Conservation (phyloP, 768 basidiomycete genomes). For the Mycena indigotica region DNA sequence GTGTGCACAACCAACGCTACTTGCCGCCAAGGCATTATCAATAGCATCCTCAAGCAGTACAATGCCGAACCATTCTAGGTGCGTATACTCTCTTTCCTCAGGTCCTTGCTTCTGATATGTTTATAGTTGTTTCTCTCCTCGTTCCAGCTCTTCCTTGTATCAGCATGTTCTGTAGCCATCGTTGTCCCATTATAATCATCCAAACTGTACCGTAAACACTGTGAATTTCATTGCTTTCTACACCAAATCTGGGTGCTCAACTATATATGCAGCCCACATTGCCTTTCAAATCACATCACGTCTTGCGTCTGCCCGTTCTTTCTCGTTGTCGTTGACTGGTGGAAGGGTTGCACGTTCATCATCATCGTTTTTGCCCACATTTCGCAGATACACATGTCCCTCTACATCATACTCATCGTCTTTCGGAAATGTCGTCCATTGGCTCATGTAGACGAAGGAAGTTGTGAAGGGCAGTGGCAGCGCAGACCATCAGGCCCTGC, state of each 20-base stretch:
- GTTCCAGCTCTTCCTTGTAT: no score
- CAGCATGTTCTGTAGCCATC: no score
- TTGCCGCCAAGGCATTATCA: neutral
- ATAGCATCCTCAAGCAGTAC: neutral
- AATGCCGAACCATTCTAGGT: no score
- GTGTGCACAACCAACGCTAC: neutral
- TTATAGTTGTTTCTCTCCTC: no score
- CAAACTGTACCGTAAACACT: no score
- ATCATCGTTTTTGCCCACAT: neutral
- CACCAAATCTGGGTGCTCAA: neutral
- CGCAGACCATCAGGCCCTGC: constrained; percentile 23
- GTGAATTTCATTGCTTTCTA: neutral
- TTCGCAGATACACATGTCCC: neutral
- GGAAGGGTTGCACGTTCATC: neutral
- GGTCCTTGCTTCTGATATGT: no score
- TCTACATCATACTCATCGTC: constrained; percentile 8
- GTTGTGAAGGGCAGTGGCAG: constrained; percentile 23
- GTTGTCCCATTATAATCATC: no score
- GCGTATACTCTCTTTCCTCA: no score
- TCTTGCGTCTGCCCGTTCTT: neutral
- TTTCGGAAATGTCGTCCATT: neutral
- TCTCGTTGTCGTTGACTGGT: neutral
- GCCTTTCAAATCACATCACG: neutral
- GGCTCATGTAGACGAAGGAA: constrained; percentile 26
- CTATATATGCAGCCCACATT: neutral